These are phyloP conservation scores for Entonaema liquescens DNA, from an alignment of 495 filamentous ascomycete genomes.

Conservation along the genomic window DNA sequence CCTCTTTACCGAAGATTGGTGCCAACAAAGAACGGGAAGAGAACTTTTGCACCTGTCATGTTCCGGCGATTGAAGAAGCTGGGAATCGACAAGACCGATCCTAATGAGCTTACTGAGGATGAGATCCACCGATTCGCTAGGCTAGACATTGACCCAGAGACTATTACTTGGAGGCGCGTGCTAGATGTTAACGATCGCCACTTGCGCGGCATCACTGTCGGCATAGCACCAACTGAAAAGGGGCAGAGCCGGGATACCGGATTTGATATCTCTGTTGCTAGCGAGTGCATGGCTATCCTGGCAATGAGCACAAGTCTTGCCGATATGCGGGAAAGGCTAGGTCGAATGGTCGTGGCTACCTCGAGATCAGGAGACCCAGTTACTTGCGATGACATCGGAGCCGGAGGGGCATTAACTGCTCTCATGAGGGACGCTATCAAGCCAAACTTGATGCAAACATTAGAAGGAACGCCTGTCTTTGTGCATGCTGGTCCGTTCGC, in stretches of 20 bases:
- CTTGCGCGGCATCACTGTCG: conserved; percentile 85
- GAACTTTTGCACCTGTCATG: conserved; percentile 88
- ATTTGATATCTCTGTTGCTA: conserved; percentile 97
- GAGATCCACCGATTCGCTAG: conserved; percentile 89
- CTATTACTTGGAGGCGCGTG: conserved; percentile 96
- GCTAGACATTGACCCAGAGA: conserved; percentile 93
- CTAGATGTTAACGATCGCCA: conserved; percentile 97
- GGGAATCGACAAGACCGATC: conserved; percentile 93
- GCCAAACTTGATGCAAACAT: conserved; percentile 97
- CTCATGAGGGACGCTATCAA: conserved; percentile 99
- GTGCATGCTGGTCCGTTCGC: conserved; percentile 98
- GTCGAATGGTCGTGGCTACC: conserved; percentile 95
- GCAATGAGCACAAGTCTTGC: conserved; percentile 86
- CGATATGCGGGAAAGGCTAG: conserved; percentile 93
- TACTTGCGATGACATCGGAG: conserved; percentile 94
- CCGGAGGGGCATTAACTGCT: conserved; percentile 89
- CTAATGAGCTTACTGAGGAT: conserved; percentile 86
- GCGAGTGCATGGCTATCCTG: conserved; percentile 98
- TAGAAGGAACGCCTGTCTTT: conserved; percentile 96
- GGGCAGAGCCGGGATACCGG: conserved; percentile 83
- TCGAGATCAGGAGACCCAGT: conserved; percentile 87
- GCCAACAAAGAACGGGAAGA: conserved; percentile 87
- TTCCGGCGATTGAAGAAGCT: conserved; percentile 91
- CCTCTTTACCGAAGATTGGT: conserved; percentile 89
- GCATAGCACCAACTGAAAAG: conserved; percentile 88